Evolutionary conservation across 2,329 filamentous ascomycete genomes (phyloP).

Genomic region (Pseudonectria foliicola): DNA sequence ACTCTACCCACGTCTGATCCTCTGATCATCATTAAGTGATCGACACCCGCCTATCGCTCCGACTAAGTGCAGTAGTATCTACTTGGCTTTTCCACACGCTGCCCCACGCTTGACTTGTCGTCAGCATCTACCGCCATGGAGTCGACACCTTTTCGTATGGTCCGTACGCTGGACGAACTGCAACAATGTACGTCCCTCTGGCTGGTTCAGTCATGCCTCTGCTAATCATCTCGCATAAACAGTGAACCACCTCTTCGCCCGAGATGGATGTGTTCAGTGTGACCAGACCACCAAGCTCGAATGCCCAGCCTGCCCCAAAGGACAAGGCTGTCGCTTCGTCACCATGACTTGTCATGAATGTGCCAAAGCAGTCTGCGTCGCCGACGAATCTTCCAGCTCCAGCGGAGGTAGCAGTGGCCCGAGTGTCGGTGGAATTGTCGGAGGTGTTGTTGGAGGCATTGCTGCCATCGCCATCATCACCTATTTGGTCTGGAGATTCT

Average conservation of each 20-base stretch:
- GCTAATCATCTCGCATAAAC: slow-evolving; percentile 2
- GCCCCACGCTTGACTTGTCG: background rate
- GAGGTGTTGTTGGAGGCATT: slow-evolving; percentile 82
- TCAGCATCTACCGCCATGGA: slow-evolving; percentile 12
- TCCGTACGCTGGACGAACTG: slow-evolving; percentile 25
- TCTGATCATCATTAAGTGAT: slow-evolving; percentile 19
- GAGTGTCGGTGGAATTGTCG: slow-evolving; percentile 79
- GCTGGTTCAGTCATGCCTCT: background rate
- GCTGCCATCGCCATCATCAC: slow-evolving; percentile 65
- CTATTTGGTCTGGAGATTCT: slow-evolving; percentile 82
- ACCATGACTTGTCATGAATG: slow-evolving; percentile 41
- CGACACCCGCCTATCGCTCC: slow-evolving; percentile 10
- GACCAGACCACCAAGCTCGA: slow-evolving; percentile 31
- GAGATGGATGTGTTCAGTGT: slow-evolving; percentile 41
- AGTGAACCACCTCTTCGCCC: slow-evolving; percentile 30
- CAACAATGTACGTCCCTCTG: slow-evolving; percentile 20
- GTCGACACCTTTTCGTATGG: slow-evolving; percentile 13
- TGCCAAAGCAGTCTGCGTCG: slow-evolving; percentile 39
- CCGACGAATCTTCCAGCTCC: slow-evolving; percentile 18
- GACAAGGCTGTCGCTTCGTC: slow-evolving; percentile 38
- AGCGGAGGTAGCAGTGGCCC: slow-evolving; percentile 37
- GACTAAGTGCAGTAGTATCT: slow-evolving; percentile 7
- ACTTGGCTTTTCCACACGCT: slow-evolving; percentile 1
- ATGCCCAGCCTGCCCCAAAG: slow-evolving; percentile 39
- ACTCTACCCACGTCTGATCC: slow-evolving; percentile 8